Percentiles rank a stretch among this genome's conserved stretches.
phyloP scores from a whole-genome alignment of 2,329 filamentous ascomycete species.

The Alternaria hordeiaustralica region DNA sequence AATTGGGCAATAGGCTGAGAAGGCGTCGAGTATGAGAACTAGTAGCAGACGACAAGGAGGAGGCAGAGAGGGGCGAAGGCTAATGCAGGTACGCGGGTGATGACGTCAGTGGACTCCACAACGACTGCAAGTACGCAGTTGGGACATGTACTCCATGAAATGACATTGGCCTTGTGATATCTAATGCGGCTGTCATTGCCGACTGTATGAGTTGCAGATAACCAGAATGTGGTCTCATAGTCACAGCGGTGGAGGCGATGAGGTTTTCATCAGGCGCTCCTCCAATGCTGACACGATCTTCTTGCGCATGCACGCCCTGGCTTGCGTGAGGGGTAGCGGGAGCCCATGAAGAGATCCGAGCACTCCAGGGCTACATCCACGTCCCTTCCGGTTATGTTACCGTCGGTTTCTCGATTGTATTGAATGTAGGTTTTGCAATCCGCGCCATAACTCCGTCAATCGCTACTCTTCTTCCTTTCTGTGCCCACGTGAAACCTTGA shows the following conservation, averaged over 20 bases:
- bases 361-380: not conserved
- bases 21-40: not conserved
- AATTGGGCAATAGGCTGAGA: not conserved
- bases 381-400: not conserved
- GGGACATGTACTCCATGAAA: not conserved
- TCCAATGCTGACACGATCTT: not conserved
- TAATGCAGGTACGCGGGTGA: conserved; percentile 11
- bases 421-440: not conserved
- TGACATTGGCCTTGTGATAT: not conserved
- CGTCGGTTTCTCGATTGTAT: not conserved
- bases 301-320: not conserved
- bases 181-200: not conserved
- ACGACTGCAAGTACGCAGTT: not conserved
- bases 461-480: not conserved
- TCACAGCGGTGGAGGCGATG: not conserved
- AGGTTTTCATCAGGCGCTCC: not conserved
- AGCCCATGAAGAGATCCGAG: not conserved
- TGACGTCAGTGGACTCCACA: conserved; percentile 11
- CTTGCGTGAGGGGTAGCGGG: not conserved
- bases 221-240: not conserved
- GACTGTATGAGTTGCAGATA: not conserved
- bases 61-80: not conserved
- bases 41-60: not conserved
- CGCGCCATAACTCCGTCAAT: not conserved
- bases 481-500: not conserved